phyloP scores from a whole-genome alignment of 192 early-diverging fungal species.

The Coemansia sp. region DNA sequence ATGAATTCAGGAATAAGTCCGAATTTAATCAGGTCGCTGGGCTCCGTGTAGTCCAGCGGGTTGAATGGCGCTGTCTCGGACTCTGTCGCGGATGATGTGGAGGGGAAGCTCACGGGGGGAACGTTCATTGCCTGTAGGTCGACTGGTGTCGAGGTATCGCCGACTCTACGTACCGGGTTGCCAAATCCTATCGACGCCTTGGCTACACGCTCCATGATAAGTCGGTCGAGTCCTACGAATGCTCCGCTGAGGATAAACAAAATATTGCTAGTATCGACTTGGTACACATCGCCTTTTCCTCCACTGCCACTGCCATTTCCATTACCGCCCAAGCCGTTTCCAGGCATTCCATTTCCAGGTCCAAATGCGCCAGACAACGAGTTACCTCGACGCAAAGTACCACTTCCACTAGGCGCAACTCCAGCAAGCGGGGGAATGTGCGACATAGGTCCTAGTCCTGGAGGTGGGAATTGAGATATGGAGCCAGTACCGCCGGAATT shows the following conservation, averaged over 20 bases:
- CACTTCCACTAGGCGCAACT: slow-evolving; percentile 12
- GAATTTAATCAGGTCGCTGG: slow-evolving; percentile 80
- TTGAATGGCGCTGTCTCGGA: slow-evolving; percentile 37
- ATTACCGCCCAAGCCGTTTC: slow-evolving; percentile 7
- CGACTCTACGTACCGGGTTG: slow-evolving; percentile 55
- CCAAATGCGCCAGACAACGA: slow-evolving; percentile 45
- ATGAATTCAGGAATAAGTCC: slow-evolving; percentile 92
- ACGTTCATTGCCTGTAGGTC: slow-evolving; percentile 34
- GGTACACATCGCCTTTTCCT: slow-evolving; percentile 78
- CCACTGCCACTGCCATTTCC: slow-evolving; percentile 19
- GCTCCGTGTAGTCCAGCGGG: slow-evolving; percentile 68
- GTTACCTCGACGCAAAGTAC: slow-evolving; percentile 37
- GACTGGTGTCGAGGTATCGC: slow-evolving; percentile 41
- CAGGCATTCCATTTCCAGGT: slow-evolving; percentile 22
- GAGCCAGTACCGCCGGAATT: slow-evolving; percentile 19
- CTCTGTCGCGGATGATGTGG: background rate
- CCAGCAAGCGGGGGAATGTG: slow-evolving; percentile 24
- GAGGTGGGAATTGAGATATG: slow-evolving; percentile 31
- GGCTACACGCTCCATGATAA: slow-evolving; percentile 74
- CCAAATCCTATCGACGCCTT: slow-evolving; percentile 86
- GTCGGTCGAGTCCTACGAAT: slow-evolving; percentile 84
- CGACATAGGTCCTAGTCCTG: slow-evolving; percentile 23
- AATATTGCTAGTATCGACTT: slow-evolving; percentile 90
- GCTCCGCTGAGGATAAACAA: slow-evolving; percentile 89
- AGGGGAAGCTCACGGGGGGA: slow-evolving; percentile 36